Percentiles rank a stretch among this genome's conserved stretches.
Conservation (phyloP, 768 basidiomycete genomes). For the Cystoderma amianthinum region DNA sequence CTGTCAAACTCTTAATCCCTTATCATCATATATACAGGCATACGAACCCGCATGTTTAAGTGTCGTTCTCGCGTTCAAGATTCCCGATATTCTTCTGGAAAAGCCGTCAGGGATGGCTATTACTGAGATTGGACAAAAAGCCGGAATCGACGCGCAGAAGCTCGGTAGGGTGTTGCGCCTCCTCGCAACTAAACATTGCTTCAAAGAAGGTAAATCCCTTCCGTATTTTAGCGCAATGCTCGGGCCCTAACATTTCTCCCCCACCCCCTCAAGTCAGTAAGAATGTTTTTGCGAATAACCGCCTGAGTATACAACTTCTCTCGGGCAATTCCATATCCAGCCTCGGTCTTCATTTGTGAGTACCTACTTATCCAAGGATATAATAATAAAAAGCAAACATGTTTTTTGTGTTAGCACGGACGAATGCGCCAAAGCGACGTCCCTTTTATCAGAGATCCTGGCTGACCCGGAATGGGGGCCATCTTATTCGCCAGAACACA, state of each 20-base stretch:
- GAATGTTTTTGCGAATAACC: slow-evolving; percentile 34
- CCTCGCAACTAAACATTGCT: slow-evolving; percentile 32
- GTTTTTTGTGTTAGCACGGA: not conserved
- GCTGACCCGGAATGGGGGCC: slow-evolving; percentile 23
- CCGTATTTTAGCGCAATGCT: not conserved
- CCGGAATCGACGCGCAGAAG: slow-evolving; percentile 26
- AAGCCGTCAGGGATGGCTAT: slow-evolving; percentile 28
- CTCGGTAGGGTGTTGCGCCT: slow-evolving; percentile 29
- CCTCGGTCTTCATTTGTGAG: slow-evolving; percentile 16
- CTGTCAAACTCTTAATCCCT: slow-evolving; percentile 21
- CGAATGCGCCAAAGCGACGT: slow-evolving; percentile 10
- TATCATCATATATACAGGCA: slow-evolving; percentile 19
- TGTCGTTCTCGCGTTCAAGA: slow-evolving; percentile 23
- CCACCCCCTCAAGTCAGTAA: slow-evolving; percentile 20
- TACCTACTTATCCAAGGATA: not conserved
- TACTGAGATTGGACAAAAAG: slow-evolving; percentile 17
- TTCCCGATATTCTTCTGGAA: slow-evolving; percentile 30
- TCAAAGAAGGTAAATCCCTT: slow-evolving; percentile 17
- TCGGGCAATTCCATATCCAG: slow-evolving; percentile 16
- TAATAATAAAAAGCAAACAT: not conserved
- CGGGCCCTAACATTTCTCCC: not conserved
- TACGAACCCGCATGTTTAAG: slow-evolving; percentile 25
- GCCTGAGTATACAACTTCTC: slow-evolving; percentile 25
- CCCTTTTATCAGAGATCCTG: slow-evolving; percentile 24
- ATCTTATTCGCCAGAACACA: slow-evolving; percentile 14